These are phyloP conservation scores for Xylariaceae sp. DNA, from an alignment of 2,329 filamentous ascomycete species.

Conservation along the genomic window DNA sequence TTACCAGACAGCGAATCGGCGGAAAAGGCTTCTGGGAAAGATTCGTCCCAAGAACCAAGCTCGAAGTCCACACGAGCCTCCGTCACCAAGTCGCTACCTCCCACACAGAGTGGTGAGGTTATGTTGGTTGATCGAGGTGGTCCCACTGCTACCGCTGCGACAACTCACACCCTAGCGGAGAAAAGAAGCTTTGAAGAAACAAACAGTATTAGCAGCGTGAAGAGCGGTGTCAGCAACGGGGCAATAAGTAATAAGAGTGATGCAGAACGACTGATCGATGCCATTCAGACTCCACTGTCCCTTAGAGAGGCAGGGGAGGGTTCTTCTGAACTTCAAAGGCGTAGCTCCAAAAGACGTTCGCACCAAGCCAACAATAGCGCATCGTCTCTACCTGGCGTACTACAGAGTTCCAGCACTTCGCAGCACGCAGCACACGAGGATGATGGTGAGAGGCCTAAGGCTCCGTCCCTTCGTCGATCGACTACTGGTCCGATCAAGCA, in stretches of 20 bases:
- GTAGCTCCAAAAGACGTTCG: conserved; percentile 17
- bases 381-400: conserved; percentile 11
- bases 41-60: conserved; percentile 13
- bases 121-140: conserved; percentile 54
- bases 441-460: neutral
- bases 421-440: conserved; percentile 1
- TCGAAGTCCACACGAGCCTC: conserved; percentile 26
- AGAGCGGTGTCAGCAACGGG: conserved; percentile 47
- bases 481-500: conserved; percentile 1
- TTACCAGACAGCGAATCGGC: conserved; percentile 47
- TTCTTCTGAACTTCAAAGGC: conserved; percentile 11
- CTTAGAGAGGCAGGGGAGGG: conserved; percentile 35
- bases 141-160: conserved; percentile 3
- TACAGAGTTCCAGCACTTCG: conserved; percentile 4
- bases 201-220: conserved; percentile 38
- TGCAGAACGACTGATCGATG: conserved; percentile 67
- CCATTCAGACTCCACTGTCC: conserved; percentile 59
- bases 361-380: conserved; percentile 10
- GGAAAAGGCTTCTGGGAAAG: conserved; percentile 19
- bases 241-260: conserved; percentile 53
- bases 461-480: conserved; percentile 7
- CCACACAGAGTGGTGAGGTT: conserved; percentile 48
- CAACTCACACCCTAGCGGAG: conserved; percentile 17
- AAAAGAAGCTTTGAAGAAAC: conserved; percentile 36
- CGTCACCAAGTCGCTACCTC: conserved; percentile 29